phyloP scores from a whole-genome alignment of 202 grass and related monocot species.

The Dendrocalamus latiflorus region DNA sequence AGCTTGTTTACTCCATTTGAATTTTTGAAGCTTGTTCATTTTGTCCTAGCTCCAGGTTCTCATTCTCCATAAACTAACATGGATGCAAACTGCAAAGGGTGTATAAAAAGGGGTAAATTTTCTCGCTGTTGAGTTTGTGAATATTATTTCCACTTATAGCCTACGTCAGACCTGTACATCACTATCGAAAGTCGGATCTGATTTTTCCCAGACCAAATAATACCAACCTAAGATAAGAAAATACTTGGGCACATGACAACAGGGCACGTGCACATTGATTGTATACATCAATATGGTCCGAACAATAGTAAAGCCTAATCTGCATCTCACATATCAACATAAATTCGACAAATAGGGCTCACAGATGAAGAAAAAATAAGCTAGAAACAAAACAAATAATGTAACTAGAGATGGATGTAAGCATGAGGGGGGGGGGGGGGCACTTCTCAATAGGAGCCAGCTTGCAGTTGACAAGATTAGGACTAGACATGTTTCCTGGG shows the following conservation, averaged over 20 bases:
- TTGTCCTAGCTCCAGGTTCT: background rate
- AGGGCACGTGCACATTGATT: background rate
- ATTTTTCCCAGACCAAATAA: background rate
- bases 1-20: background rate
- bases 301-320: background rate
- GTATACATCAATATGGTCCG: background rate
- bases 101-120: background rate
- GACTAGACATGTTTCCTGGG: background rate
- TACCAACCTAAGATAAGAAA: background rate
- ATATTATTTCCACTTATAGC: constrained; percentile 3
- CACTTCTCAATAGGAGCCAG: background rate
- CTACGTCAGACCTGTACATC: background rate
- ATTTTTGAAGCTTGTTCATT: background rate
- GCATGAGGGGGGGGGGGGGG: background rate
- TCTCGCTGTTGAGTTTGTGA: background rate
- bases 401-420: background rate
- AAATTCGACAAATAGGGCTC: background rate
- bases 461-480: background rate
- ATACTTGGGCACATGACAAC: background rate
- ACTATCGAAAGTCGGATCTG: background rate
- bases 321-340: constrained; percentile 3
- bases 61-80: background rate
- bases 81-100: background rate
- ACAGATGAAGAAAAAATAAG: background rate
- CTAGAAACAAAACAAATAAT: background rate